These are phyloP conservation scores for Vicia faba DNA, from an alignment of 306 rosid genomes.

Conservation along the genomic window DNA sequence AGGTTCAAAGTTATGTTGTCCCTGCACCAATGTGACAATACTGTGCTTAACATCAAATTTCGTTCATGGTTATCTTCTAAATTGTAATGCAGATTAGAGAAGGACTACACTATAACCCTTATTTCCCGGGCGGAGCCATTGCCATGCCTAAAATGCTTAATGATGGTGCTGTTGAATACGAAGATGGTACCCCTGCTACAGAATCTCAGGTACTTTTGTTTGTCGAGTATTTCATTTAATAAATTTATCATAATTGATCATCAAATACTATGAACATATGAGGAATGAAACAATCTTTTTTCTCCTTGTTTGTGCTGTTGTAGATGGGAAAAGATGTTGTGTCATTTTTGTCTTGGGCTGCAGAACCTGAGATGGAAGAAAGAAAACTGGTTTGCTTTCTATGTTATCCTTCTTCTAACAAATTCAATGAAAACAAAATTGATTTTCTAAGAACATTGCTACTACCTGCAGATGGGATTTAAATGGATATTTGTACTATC, in stretches of 20 bases:
- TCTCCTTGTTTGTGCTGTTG: conserved; percentile 38
- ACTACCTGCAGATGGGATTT: conserved; percentile 85
- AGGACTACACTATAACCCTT: conserved; percentile 91
- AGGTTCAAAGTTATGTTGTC: neutral
- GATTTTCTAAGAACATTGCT: neutral
- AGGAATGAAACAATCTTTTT: conserved; percentile 11
- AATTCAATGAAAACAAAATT: neutral
- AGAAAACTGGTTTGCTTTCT: conserved; percentile 78
- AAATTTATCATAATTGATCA: neutral
- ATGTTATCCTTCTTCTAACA: neutral
- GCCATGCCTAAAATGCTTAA: conserved; percentile 99
- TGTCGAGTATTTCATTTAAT: neutral
- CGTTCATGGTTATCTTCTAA: no score
- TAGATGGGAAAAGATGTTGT: conserved; percentile 99
- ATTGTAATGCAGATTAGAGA: conserved; percentile 91
- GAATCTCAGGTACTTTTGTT: conserved; percentile 73
- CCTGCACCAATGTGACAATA: neutral
- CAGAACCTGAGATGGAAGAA: conserved; percentile 99
- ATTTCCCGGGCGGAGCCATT: conserved; percentile 97
- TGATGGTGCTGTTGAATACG: conserved; percentile 93
- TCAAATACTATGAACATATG: neutral
- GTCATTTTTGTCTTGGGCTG: conserved; percentile 84
- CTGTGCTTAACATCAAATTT: conserved; percentile 1
- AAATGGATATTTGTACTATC: conserved; percentile 96
- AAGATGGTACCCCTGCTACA: conserved; percentile 90